Evolutionary conservation across 2,329 filamentous ascomycete genomes (phyloP), one percentile per base, ranked within the genome.

Genomic region (Scytalidium sp.): DNA sequence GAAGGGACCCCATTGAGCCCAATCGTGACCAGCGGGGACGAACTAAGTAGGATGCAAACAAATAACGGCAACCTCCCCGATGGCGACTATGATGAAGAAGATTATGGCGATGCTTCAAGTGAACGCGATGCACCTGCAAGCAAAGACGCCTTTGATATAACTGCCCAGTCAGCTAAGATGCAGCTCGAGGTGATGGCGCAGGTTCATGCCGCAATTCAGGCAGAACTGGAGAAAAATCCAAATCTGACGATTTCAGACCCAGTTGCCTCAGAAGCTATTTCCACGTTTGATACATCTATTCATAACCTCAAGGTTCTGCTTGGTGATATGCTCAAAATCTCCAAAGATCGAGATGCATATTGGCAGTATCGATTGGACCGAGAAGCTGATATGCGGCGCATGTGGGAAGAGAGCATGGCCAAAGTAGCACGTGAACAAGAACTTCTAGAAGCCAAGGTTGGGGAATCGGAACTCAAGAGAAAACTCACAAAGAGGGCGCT

Each of bases 381-480:
- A 47, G 94, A 99, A 71, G 85, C 86, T 41, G 90, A 96, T 65
- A 87, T 97, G 71, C 84, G 94, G 32, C 86, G 89, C 52, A 89
- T 99, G 83, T 99, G 94, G 94, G 94, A 99, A 70, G 94, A 99
- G 63, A 97, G 92, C 70, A 97, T 99, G 94, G 91, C 94, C 9
- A 85, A 92, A 61, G 88, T 99, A n/a, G 94, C 92, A 17, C 85
- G 84, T 49, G 94, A 99, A 67, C 94, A 99, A 61, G 94, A 97
- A 69, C 82, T 91, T 46, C 79, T 99, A 1, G 90, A 97, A 65
- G 89, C 83, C 29, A 87, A 85, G 50, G 88, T 97, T 53, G 90
- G 89, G 41, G 89, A 96, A 68, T 89, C 91, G 1, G 93, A 97
- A 67, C 81, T 88, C 64, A 97, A 96, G 75, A 83, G 91, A 50